Percentiles rank a stretch among this genome's conserved stretches.
phyloP scores from a whole-genome alignment of 1,284 basidiomycete genomes.

The Ustilago xerochloae region DNA sequence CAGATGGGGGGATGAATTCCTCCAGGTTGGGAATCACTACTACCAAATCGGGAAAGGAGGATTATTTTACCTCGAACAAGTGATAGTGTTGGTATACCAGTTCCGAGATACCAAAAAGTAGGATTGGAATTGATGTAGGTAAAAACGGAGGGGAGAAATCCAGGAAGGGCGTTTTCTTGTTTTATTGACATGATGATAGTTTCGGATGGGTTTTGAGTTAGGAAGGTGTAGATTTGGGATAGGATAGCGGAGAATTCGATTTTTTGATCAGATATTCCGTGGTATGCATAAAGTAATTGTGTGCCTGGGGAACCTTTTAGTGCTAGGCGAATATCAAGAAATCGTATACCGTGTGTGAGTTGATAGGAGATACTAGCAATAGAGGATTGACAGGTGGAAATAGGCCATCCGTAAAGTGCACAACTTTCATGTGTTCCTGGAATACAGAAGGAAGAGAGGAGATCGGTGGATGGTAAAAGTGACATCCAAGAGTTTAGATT shows the following conservation, averaged over 20 bases:
- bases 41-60: conserved; percentile 47
- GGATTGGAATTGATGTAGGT: conserved; percentile 28
- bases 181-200: conserved; percentile 53
- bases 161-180: conserved; percentile 42
- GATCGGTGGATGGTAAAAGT: conserved; percentile 21
- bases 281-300: conserved; percentile 51
- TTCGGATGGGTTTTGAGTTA: conserved; percentile 25
- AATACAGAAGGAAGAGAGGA: conserved; percentile 41
- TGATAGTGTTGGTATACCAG: conserved; percentile 37
- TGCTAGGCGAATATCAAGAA: conserved; percentile 53
- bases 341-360: conserved; percentile 50
- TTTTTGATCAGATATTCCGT: conserved; percentile 50
- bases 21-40: conserved; percentile 31
- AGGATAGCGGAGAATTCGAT: conserved; percentile 50
- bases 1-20: conserved; percentile 59
- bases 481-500: conserved; percentile 35
- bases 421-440: conserved; percentile 59
- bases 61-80: conserved; percentile 50
- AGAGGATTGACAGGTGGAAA: conserved; percentile 50
- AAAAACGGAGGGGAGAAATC: conserved; percentile 35
- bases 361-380: conserved; percentile 28
- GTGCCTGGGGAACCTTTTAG: conserved; percentile 32
- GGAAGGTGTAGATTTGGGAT: conserved; percentile 36
- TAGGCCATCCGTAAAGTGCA: conserved; percentile 56
- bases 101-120: conserved; percentile 30